Evolutionary conservation across 1,284 basidiomycete species (phyloP), one percentile per base, ranked within the genome.

Genomic region (Trametes pubescens): DNA sequence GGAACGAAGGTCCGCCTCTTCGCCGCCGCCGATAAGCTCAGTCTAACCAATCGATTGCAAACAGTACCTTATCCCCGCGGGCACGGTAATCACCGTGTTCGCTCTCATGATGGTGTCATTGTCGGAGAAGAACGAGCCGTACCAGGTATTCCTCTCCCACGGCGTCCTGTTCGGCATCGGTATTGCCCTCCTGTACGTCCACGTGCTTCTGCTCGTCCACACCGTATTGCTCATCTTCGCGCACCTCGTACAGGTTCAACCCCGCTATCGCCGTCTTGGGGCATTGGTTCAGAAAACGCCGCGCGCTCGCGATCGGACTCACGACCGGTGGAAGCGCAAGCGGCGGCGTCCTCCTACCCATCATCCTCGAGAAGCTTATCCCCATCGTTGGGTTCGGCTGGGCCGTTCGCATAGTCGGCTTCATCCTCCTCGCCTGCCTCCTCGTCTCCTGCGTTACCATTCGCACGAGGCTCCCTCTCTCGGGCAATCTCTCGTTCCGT

Each of bases 321-420:
- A 64, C 64, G 2, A 59, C 65, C 13, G 63, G 65, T 4, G 74
- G 74, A 2, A 71, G 73, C 51, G 74, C 75, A 29, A 60, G 73
- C 83, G 89, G 89, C 37, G 89, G 89, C 5, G 84, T 90, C 8
- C 74, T 89, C n/a, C 89, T 85, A 65, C 87, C 89, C 0, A 83
- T 91, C 64, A 77, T 89, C 75, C 79, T 91, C 21, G 84, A 86
- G 68, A 77, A 76, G 34, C 81, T 90, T 13, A 88, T 90, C 66
- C 69, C 77, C 47, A 64, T 64, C 37, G 72, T 88, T 46, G 88
- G 87, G 0, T 91, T 89, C 71, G 81, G 78, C 4, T 90, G 88
- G 88, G 81, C 82, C 0, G 81, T 88, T 26, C 74, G 78, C 44
- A 69, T 74, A 21, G 63, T 72, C 9, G 77, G 68, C 11, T 78